phyloP scores from a whole-genome alignment of 257 asterid species.

The Solanum arcanum region DNA sequence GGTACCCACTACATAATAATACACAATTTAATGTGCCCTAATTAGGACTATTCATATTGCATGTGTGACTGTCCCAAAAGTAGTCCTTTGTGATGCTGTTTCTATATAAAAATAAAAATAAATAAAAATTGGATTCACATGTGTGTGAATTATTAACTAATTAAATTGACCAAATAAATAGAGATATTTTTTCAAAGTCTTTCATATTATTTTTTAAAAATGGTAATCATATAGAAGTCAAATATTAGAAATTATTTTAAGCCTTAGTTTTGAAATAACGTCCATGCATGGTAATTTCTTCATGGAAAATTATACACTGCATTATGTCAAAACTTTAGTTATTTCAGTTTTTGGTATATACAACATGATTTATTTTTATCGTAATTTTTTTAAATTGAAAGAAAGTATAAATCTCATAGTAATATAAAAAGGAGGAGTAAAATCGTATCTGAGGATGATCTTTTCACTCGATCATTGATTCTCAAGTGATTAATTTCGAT shows the following conservation, averaged over 20 bases:
- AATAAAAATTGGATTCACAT: neutral
- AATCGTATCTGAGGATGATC: accelerated
- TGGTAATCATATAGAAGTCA: neutral
- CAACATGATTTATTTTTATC: neutral
- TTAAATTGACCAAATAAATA: neutral
- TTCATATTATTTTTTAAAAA: neutral
- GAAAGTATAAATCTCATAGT: too few species aligned
- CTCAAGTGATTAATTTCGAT: neutral
- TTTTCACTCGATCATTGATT: neutral
- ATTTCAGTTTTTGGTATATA: neutral
- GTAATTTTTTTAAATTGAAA: too few species aligned
- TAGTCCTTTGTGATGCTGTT: neutral
- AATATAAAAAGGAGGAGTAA: neutral
- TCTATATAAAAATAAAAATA: neutral
- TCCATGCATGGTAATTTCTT: neutral
- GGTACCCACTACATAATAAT: neutral
- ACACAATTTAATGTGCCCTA: neutral
- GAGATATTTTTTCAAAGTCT: neutral
- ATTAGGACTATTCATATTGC: neutral
- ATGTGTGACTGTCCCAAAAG: neutral
- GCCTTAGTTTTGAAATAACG: neutral
- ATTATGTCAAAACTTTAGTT: neutral
- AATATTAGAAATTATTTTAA: neutral
- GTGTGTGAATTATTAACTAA: neutral
- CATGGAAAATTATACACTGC: neutral